Percentiles rank a stretch among this genome's conserved stretches.
These are phyloP conservation scores for Sporothrix curviconia DNA, from an alignment of 2,329 filamentous ascomycete genomes.

Conservation along the genomic window DNA sequence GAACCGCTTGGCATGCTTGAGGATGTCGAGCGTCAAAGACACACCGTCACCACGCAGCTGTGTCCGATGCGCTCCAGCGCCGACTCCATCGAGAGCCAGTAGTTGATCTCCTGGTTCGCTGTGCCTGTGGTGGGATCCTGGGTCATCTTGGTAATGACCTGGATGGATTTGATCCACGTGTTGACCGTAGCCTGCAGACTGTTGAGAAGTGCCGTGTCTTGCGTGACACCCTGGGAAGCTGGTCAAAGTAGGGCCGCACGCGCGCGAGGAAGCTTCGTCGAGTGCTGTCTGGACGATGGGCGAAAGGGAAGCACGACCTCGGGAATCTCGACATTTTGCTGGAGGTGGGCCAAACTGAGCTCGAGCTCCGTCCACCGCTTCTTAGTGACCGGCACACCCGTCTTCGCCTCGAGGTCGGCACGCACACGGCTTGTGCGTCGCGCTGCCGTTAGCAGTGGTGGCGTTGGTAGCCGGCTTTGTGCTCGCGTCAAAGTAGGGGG, in stretches of 20 bases:
- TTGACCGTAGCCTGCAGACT: constrained; percentile 90
- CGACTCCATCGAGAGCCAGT: constrained; percentile 96
- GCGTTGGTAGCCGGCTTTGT: constrained; percentile 67
- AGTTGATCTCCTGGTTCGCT: constrained; percentile 96
- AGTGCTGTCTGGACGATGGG: constrained; percentile 80
- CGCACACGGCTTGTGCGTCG: constrained; percentile 40
- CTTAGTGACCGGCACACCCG: constrained; percentile 92
- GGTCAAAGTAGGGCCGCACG: constrained; percentile 65
- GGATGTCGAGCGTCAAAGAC: constrained; percentile 81
- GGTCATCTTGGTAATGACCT: constrained; percentile 89
- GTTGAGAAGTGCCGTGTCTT: constrained; percentile 89
- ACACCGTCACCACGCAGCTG: constrained; percentile 88
- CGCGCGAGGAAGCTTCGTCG: constrained; percentile 64
- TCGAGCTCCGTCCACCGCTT: constrained; percentile 95
- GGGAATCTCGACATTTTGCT: constrained; percentile 97
- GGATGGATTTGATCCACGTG: constrained; percentile 97
- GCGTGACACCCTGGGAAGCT: constrained; percentile 67
- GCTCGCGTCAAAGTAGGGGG: constrained; percentile 95
- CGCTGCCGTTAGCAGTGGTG: constrained; percentile 43
- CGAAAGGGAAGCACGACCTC: constrained; percentile 83
- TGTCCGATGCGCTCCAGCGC: constrained; percentile 80
- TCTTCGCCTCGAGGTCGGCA: constrained; percentile 83
- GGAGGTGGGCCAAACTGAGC: constrained; percentile 79
- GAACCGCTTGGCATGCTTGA: constrained; percentile 96
- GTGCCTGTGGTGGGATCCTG: constrained; percentile 70